These are phyloP conservation scores for Aphanocladium album DNA, from an alignment of 2,329 filamentous ascomycete genomes.

Conservation along the genomic window DNA sequence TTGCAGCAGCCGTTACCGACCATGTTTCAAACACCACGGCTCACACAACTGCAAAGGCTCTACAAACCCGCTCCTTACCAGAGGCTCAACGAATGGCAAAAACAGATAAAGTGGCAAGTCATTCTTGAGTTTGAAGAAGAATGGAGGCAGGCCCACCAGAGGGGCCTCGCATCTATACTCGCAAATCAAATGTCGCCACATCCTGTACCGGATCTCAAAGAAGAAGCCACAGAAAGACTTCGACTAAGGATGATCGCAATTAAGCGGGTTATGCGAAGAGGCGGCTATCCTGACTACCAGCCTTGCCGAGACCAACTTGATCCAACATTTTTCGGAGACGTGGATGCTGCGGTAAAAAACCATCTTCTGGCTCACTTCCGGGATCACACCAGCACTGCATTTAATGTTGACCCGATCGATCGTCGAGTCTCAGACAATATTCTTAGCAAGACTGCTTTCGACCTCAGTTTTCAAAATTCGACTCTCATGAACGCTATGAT, in stretches of 20 bases:
- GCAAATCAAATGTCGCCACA: too few relatives aligned
- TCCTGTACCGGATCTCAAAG: too few relatives aligned
- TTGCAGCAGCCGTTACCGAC: too few relatives aligned
- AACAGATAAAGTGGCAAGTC: neutral
- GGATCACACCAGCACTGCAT: slow-evolving; percentile 2
- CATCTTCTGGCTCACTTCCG: neutral
- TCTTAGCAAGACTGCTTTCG: neutral
- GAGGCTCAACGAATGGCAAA: neutral
- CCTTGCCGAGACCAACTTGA: neutral
- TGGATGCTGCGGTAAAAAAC: neutral
- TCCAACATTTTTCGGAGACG: neutral
- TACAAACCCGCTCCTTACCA: neutral
- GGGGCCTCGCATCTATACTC: too few relatives aligned
- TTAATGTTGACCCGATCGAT: neutral
- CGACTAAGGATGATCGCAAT: too few relatives aligned
- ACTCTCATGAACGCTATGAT: neutral
- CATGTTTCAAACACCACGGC: too few relatives aligned
- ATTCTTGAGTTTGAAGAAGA: neutral
- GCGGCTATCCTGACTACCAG: neutral
- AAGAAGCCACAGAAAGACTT: too few relatives aligned
- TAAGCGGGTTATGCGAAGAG: too few relatives aligned
- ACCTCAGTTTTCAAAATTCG: neutral
- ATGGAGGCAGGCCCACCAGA: too few relatives aligned
- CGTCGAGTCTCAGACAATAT: neutral
- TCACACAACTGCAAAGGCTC: neutral